These are phyloP conservation scores for Madurella fahalii DNA, from an alignment of 2,329 filamentous ascomycete genomes.

Conservation along the genomic window DNA sequence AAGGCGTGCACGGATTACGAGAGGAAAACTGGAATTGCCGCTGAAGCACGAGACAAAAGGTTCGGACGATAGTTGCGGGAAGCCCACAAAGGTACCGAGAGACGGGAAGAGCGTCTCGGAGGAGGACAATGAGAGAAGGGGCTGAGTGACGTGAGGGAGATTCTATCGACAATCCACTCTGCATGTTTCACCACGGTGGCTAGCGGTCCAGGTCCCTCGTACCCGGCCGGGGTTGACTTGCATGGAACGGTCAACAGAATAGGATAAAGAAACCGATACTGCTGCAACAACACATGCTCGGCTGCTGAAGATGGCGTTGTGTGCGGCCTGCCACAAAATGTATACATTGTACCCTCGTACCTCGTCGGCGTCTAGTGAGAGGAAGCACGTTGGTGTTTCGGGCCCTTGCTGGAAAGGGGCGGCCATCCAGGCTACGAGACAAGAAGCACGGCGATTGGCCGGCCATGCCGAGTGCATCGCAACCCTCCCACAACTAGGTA, in stretches of 20 bases:
- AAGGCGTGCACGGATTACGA: too few species aligned
- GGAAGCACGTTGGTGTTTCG: slow-evolving; percentile 13
- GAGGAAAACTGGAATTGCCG: too few species aligned
- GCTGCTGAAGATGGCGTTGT: too few species aligned
- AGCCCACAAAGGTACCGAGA: neutral
- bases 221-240: too few species aligned
- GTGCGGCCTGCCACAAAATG: too few species aligned
- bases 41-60: too few species aligned
- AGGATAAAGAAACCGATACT: too few species aligned
- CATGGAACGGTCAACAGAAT: too few species aligned
- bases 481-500: neutral
- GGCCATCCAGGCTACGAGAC: slow-evolving; percentile 13
- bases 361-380: neutral
- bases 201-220: neutral
- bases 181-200: neutral
- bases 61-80: too few species aligned
- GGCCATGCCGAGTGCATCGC: neutral
- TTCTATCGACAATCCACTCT: neutral
- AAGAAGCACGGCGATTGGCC: slow-evolving; percentile 10
- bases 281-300: too few species aligned
- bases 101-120: neutral
- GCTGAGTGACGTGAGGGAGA: neutral
- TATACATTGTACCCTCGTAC: neutral
- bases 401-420: slow-evolving; percentile 9
- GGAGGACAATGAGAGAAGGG: neutral